Conservation (phyloP, 2,329 filamentous ascomycete genomes). For the Colletotrichum salicis region DNA sequence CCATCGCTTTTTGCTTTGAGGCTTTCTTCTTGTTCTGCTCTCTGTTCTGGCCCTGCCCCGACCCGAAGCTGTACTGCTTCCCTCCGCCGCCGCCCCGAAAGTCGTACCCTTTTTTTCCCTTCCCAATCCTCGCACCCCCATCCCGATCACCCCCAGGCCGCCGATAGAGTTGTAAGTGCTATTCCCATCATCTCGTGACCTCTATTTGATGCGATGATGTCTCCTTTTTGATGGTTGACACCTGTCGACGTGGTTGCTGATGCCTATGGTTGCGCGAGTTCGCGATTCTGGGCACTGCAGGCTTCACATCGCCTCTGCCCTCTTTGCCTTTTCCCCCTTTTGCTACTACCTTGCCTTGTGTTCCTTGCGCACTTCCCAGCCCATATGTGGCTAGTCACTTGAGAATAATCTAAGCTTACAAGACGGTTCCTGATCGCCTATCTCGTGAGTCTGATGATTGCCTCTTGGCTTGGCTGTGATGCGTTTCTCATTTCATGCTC, state of each 20-base stretch:
- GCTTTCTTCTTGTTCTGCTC: neutral
- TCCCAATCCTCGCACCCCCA: conserved; percentile 41
- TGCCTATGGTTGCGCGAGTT: conserved; percentile 35
- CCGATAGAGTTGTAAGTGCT: conserved; percentile 41
- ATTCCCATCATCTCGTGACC: conserved; percentile 43
- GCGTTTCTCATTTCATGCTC: conserved; percentile 4
- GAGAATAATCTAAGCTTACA: neutral
- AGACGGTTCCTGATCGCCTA: neutral
- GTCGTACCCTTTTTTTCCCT: conserved; percentile 39
- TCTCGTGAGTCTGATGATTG: neutral
- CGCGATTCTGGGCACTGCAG: conserved; percentile 23
- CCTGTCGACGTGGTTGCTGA: conserved; percentile 40
- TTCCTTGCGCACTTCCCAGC: conserved; percentile 4
- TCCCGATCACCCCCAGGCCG: conserved; percentile 41
- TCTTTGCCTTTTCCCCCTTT: neutral
- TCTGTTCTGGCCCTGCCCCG: neutral
- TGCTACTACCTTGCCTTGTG: neutral
- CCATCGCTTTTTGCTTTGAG: conserved; percentile 5
- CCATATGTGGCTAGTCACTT: neutral
- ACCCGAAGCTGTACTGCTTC: conserved; percentile 18
- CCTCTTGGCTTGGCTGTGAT: conserved; percentile 4
- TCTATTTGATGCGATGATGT: conserved; percentile 38
- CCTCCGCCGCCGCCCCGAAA: conserved; percentile 30
- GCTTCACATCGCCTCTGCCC: conserved; percentile 4
- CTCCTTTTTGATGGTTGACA: conserved; percentile 38